Percentiles rank a stretch among this genome's conserved stretches.
These are phyloP conservation scores for Boletus bicolor DNA, from an alignment of 768 basidiomycete genomes.

Conservation along the genomic window DNA sequence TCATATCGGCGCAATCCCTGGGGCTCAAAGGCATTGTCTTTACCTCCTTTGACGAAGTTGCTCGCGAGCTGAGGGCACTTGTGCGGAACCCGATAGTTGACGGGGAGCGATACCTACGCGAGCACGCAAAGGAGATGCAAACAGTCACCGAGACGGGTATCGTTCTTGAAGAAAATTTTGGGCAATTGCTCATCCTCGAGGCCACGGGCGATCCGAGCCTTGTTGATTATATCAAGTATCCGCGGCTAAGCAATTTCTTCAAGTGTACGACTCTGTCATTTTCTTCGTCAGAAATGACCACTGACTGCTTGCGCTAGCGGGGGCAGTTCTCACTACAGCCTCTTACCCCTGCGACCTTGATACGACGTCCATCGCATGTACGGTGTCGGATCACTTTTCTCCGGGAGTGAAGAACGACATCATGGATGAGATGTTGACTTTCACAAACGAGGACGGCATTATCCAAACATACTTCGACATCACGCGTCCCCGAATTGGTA, in stretches of 20 bases:
- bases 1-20: slow-evolving; percentile 18
- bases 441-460: slow-evolving; percentile 20
- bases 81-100: slow-evolving; percentile 16
- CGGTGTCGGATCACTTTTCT: slow-evolving; percentile 13
- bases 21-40: slow-evolving; percentile 23
- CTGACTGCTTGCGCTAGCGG: slow-evolving; percentile 9
- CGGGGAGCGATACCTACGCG: slow-evolving; percentile 12
- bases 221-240: slow-evolving; percentile 18
- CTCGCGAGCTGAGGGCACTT: slow-evolving; percentile 12
- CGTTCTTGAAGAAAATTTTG: slow-evolving; percentile 21
- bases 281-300: neutral
- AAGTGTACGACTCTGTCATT: slow-evolving; percentile 7
- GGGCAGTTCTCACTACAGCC: slow-evolving; percentile 6
- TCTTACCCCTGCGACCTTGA: slow-evolving; percentile 19
- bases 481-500: slow-evolving; percentile 22
- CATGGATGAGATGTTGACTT: slow-evolving; percentile 17
- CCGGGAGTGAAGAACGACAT: slow-evolving; percentile 18
- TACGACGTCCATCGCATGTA: slow-evolving; percentile 20
- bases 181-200: slow-evolving; percentile 22
- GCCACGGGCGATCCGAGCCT: slow-evolving; percentile 15
- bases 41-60: slow-evolving; percentile 15
- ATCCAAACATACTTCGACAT: slow-evolving; percentile 21
- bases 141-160: slow-evolving; percentile 14
- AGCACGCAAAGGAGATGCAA: slow-evolving; percentile 15
- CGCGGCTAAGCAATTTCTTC: slow-evolving; percentile 21